These are phyloP conservation scores for Stephanodiscus minutulus DNA, from an alignment of 108 stramenopile genomes.

Conservation along the genomic window DNA sequence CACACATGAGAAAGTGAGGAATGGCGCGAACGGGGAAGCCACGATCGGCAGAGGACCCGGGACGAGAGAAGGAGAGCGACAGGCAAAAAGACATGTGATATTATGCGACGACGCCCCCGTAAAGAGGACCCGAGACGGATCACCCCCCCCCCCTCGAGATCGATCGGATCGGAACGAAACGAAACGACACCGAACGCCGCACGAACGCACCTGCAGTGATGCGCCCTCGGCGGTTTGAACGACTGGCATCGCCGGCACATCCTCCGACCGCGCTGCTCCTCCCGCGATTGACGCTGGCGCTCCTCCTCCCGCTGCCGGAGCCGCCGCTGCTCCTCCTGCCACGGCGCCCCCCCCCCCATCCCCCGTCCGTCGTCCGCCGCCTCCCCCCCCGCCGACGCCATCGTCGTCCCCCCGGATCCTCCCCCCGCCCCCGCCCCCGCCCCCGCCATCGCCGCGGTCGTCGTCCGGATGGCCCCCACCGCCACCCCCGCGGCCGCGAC, in stretches of 20 bases:
- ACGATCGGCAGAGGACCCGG: too few relatives aligned
- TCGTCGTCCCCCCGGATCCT: not conserved
- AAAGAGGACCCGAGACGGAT: too few relatives aligned
- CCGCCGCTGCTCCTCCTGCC: not conserved
- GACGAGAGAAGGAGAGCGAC: too few relatives aligned
- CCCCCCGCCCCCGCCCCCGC: not conserved
- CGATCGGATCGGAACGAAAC: too few relatives aligned
- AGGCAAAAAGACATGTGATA: too few relatives aligned
- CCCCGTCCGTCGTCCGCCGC: not conserved
- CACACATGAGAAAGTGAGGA: too few relatives aligned
- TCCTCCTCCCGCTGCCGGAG: not conserved
- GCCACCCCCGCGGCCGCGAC: constrained; percentile 7
- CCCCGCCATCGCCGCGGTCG: not conserved
- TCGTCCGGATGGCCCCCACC: not conserved
- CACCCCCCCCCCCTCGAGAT: too few relatives aligned
- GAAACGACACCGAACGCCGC: too few relatives aligned
- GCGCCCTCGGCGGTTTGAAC: constrained; percentile 89
- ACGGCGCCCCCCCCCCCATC: not conserved
- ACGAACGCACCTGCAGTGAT: constrained; percentile 59
- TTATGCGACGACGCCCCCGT: not conserved
- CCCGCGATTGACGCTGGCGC: constrained; percentile 7
- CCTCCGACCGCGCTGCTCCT: constrained; percentile 41
- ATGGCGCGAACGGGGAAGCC: too few relatives aligned
- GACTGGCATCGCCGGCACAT: constrained; percentile 84
- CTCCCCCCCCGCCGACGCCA: not conserved